Base-by-base conservation (phyloP, 345 rosid genomes). In the Tarenaya hassleriana region DNA sequence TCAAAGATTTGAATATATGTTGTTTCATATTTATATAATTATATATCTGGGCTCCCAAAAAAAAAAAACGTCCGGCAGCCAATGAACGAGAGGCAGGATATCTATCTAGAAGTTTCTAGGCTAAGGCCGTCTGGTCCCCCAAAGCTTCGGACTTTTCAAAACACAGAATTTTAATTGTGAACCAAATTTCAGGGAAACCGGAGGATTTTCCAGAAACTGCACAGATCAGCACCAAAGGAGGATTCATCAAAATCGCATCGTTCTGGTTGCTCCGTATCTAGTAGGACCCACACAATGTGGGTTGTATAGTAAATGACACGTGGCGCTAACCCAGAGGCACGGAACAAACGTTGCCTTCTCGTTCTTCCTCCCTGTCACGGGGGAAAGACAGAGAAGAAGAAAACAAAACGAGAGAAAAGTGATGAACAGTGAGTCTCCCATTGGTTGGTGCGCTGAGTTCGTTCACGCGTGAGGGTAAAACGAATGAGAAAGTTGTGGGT, bases 401-500 rank as follows among this genome's bases (percentile, higher is more conserved):
- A 16, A 47, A 17, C 8, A 5, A 4, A 4, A 8, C 39, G 7
- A 11, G 7, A 42, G 19, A 1, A 17, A 17, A 14, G 43, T 11
- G 29, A 19, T 38, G 42, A 51, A 19, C 47, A 50, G 69, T 50
- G n/a, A 8, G 53, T 43, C 17, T 50, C 42, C 57, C 41, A 57
- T 50, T 56, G 58, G 63, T 8, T n/a, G 10, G 14, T 57, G 35
- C 19, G 40, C 63, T 38, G 48, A 50, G 56, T 56, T 60, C 14
- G 44, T 55, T 15, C 61, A 49, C 56, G 62, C 62, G 57, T 50
- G 39, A 29, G 45, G 40, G 21, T 17, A 50, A 12, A 44, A n/a
- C 33, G 50, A 44, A 76, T 45, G 73, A 63, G 72, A 62, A 60
- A 69, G 16, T 70, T 62, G 79, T 61, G 78, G 76, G 53, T 63